Evolutionary conservation across 805 yeast species (phyloP).

Genomic region (Wickerhamiella slavikovae): DNA sequence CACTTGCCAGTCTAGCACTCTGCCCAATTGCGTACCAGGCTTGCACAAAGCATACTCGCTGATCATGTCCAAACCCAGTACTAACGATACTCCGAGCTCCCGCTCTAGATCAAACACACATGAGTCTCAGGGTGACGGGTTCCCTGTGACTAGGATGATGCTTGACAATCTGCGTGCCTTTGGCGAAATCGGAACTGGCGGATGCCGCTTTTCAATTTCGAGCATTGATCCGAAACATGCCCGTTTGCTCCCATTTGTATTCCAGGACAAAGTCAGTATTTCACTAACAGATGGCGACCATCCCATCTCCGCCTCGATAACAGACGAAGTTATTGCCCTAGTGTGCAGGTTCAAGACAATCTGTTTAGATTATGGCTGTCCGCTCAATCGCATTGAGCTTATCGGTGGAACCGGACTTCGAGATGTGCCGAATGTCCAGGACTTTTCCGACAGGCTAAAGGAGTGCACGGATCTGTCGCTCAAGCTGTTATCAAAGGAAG

Average conservation of each 20-base stretch:
- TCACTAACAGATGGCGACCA: slow-evolving; percentile 27
- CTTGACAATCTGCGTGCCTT: slow-evolving; percentile 11
- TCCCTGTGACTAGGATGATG: no score
- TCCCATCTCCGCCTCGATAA: slow-evolving; percentile 21
- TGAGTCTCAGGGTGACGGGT: no score
- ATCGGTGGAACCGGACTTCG: slow-evolving; percentile 62
- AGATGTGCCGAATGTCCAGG: slow-evolving; percentile 42
- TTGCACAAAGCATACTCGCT: no score
- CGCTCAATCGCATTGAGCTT: slow-evolving; percentile 32
- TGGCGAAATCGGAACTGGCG: slow-evolving; percentile 63
- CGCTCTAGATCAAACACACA: no score
- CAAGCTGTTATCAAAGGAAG: slow-evolving; percentile 34
- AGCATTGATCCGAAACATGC: slow-evolving; percentile 51
- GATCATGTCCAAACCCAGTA: no score
- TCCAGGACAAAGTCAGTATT: slow-evolving; percentile 52
- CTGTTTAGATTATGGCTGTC: slow-evolving; percentile 57
- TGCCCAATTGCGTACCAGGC: no score
- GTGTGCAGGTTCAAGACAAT: slow-evolving; percentile 45
- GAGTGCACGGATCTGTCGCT: slow-evolving; percentile 51
- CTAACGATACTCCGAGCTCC: no score
- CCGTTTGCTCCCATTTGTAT: slow-evolving; percentile 57
- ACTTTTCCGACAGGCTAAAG: slow-evolving; percentile 33
- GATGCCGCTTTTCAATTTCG: slow-evolving; percentile 50
- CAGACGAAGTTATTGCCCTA: slow-evolving; percentile 42
- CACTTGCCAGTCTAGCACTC: no score